phyloP scores from a whole-genome alignment of 768 basidiomycete genomes.

The Termitomyces sp. region DNA sequence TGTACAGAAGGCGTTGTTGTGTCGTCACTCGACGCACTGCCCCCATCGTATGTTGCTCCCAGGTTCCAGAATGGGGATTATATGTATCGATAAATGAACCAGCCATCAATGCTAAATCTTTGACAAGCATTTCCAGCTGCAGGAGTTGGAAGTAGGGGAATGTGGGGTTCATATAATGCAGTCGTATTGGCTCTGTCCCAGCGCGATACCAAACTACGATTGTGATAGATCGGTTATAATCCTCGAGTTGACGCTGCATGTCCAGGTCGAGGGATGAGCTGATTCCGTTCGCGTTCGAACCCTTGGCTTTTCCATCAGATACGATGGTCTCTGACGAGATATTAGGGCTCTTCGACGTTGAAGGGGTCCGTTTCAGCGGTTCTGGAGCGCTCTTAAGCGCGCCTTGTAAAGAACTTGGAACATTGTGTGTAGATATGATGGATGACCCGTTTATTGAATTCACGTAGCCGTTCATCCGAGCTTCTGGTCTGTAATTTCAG shows the following conservation, averaged over 20 bases:
- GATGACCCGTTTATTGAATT: slow-evolving; percentile 2
- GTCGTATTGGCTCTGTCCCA: slow-evolving; percentile 47
- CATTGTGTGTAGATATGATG: background rate
- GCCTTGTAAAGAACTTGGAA: slow-evolving; percentile 12
- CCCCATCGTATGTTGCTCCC: slow-evolving; percentile 62
- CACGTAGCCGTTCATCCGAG: slow-evolving; percentile 7
- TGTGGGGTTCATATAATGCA: slow-evolving; percentile 51
- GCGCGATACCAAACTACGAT: slow-evolving; percentile 71
- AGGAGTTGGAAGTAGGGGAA: slow-evolving; percentile 64
- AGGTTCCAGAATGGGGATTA: slow-evolving; percentile 45
- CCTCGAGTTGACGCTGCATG: slow-evolving; percentile 35
- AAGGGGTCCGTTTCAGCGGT: slow-evolving; percentile 2
- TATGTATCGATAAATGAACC: slow-evolving; percentile 58
- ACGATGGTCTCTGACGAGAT: background rate
- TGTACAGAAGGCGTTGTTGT: slow-evolving; percentile 60
- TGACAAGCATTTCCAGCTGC: slow-evolving; percentile 42
- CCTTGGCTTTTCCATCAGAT: background rate
- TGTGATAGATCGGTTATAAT: slow-evolving; percentile 50
- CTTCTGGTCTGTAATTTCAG: background rate
- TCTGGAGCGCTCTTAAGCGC: slow-evolving; percentile 8
- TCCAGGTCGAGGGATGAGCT: slow-evolving; percentile 19
- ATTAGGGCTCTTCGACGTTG: slow-evolving; percentile 6
- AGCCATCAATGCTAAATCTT: slow-evolving; percentile 46
- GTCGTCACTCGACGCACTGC: slow-evolving; percentile 53
- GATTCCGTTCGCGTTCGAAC: background rate